Conservation (phyloP, 1,284 basidiomycete species). For the Naganishia liquefaciens region DNA sequence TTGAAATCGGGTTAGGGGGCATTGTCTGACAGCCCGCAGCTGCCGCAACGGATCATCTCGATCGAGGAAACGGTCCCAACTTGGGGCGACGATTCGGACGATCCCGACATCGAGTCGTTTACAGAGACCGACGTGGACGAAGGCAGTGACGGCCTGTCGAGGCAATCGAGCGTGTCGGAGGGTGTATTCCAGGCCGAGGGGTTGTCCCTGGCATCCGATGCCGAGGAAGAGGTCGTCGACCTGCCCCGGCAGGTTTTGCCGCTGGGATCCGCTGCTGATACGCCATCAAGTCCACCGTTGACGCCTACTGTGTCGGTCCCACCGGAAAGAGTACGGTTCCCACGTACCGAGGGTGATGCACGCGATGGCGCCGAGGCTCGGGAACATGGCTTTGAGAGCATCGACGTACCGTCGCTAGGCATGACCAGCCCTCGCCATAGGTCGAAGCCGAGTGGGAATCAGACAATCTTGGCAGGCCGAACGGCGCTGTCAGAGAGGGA, state of each 20-base stretch:
- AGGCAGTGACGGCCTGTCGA: background rate
- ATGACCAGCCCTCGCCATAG: background rate
- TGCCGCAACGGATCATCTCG: constrained; percentile 74
- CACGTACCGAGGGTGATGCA: background rate
- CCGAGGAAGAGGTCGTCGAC: background rate
- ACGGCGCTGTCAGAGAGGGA: too few relatives aligned
- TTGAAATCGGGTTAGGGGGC: background rate
- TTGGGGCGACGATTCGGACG: constrained; percentile 73
- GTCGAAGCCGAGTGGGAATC: constrained; percentile 11
- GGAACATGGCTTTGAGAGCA: constrained; percentile 4
- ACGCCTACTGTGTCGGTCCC: constrained; percentile 1
- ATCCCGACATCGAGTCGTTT: constrained; percentile 74
- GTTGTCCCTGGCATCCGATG: background rate
- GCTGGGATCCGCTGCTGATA: background rate
- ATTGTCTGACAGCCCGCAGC: constrained; percentile 48
- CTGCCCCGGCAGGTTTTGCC: background rate
- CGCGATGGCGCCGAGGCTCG: background rate
- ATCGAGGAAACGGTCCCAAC: constrained; percentile 80
- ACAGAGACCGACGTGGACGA: constrained; percentile 64
- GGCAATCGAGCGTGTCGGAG: constrained; percentile 7
- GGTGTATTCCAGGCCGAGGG: background rate
- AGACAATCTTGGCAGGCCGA: background rate
- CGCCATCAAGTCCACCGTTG: background rate
- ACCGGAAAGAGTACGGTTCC: background rate
- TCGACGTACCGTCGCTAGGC: background rate